Evolutionary conservation across 495 filamentous ascomycete genomes (phyloP), one percentile per base, ranked within the genome.

Genomic region (Extremus antarcticus): DNA sequence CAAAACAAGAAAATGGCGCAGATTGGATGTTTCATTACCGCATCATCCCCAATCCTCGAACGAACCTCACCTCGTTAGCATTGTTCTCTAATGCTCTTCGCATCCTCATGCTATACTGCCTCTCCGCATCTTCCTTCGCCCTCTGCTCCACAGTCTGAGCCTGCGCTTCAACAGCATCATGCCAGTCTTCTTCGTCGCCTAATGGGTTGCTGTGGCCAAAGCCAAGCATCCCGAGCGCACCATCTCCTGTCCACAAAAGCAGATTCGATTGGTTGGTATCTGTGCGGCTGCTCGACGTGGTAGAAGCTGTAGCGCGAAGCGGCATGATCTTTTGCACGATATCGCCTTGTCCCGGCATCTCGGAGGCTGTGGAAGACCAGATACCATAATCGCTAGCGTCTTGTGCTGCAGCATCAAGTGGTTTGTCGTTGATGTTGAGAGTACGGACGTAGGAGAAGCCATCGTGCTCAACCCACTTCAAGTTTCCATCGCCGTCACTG

Each of bases 401-500:
- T 10, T 19, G 11, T 20, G 35, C 57, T 3, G 25, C 23, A 10
- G 8, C n/a, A 17, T 38, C 25, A 8, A 43, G 21, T 17, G 62
- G 71, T 43, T 78, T 73, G 24, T 76, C 75, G 45, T 85, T 89
- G 66, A 86, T 75, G 60, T 85, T 88, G 70, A 82, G 85, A 16
- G 79, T 78, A 23, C 91, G 81, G 43, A 90, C 85, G 60, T 87
- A 80, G n/a, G 82, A 81, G 51, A 81, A 82, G 11, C 88, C 89
- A 62, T 96, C 87, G 22, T 90, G 77, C 69, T 97, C 91, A 22
- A 92, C 78, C 90, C 91, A 96, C 69, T 89, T 94, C 55, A 97
- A 66, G 55, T 83, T 82, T 0, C 91, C 91, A 47, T 88, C 81
- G 3, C 84, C 82, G 58, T 96, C 91, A 0, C 87, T 86, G 58